A percentile compares a stretch with the other conserved stretches of the same genome.
Evolutionary conservation across 2,329 filamentous ascomycete genomes (phyloP).

Genomic region (Myriosclerotinia scirpicola): DNA sequence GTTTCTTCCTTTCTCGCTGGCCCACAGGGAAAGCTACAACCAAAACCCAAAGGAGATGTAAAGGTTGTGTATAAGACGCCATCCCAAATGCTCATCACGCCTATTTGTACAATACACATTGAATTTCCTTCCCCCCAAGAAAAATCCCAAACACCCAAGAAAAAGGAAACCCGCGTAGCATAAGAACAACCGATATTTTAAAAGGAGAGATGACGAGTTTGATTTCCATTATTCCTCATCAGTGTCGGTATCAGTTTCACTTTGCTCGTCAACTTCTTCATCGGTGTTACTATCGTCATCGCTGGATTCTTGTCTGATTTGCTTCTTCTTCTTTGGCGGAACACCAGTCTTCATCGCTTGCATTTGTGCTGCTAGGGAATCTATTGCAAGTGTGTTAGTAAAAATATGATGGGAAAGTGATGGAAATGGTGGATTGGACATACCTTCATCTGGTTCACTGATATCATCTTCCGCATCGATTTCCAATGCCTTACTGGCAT

Average conservation of each 20-base stretch:
- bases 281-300: conserved; percentile 80
- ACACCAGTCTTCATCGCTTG: conserved; percentile 74
- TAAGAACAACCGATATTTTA: not conserved
- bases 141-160: conserved; percentile 22
- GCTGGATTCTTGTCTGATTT: conserved; percentile 60
- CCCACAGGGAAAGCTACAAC: conserved; percentile 21
- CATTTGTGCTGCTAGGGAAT: conserved; percentile 90
- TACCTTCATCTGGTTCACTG: conserved; percentile 96
- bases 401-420: not conserved
- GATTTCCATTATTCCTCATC: conserved; percentile 41
- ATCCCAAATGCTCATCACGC: conserved; percentile 20
- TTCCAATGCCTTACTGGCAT: conserved; percentile 78
- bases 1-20: not conserved
- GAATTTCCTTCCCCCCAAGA: not conserved
- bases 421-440: conserved; percentile 42
- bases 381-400: conserved; percentile 46
- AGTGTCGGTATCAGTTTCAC: conserved; percentile 62
- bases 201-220: not conserved
- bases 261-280: conserved; percentile 61
- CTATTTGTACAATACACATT: conserved; percentile 21
- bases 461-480: conserved; percentile 91
- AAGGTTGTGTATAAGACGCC: conserved; percentile 21
- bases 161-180: conserved; percentile 13
- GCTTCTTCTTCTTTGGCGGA: conserved; percentile 59
- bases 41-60: conserved; percentile 20